These are phyloP conservation scores for Heimioporus retisporus DNA, from an alignment of 1,284 basidiomycete genomes.

Conservation along the genomic window DNA sequence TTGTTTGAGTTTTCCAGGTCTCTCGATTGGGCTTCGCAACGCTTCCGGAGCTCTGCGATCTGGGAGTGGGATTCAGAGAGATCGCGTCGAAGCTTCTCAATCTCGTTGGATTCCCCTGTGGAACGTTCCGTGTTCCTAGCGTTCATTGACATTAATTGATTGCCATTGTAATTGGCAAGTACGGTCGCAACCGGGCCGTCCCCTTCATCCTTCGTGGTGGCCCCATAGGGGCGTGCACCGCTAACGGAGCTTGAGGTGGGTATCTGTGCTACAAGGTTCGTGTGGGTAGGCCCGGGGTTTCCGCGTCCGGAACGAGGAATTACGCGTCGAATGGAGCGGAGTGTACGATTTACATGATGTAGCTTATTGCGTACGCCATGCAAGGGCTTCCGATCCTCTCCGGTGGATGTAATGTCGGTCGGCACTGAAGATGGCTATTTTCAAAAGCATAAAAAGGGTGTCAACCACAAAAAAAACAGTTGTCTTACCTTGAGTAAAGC, in stretches of 20 bases:
- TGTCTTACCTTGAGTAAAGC: constrained; percentile 9
- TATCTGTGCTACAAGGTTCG: neutral
- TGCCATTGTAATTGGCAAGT: neutral
- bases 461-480: neutral
- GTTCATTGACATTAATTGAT: neutral
- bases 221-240: too few relatives aligned
- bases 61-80: constrained; percentile 9
- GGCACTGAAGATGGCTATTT: neutral
- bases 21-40: constrained; percentile 17
- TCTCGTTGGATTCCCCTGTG: constrained; percentile 3
- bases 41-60: constrained; percentile 16
- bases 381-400: too few relatives aligned
- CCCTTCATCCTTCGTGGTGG: neutral
- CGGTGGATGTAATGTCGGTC: neutral
- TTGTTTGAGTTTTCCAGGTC: constrained; percentile 16
- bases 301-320: neutral
- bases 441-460: neutral
- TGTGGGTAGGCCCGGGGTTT: neutral
- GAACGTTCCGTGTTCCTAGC: neutral
- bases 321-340: neutral
- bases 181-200: too few relatives aligned
- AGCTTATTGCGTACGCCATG: neutral
- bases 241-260: neutral
- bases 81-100: constrained; percentile 17
- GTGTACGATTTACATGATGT: neutral